Percentiles rank a stretch among this genome's conserved stretches.
Conservation (phyloP, 148 eudicot species). For the Vaccinium myrtillus region DNA sequence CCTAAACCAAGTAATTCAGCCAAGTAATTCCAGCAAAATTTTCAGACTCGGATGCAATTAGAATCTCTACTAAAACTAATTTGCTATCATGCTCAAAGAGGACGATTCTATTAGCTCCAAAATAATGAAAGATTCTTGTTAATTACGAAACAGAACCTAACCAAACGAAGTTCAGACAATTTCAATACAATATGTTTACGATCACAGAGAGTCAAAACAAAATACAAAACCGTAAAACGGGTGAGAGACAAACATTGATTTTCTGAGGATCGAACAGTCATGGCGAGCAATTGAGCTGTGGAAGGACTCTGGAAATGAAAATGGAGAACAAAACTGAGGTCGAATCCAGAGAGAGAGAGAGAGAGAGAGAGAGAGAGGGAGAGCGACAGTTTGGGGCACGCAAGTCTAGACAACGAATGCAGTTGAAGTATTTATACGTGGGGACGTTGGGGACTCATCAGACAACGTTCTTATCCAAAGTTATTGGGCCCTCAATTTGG, state of each 20-base stretch:
- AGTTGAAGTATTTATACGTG: too few relatives aligned
- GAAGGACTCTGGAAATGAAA: background rate
- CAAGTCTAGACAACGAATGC: background rate
- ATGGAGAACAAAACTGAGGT: background rate
- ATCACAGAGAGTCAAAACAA: background rate
- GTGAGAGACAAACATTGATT: slow-evolving; percentile 23
- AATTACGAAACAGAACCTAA: background rate
- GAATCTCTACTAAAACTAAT: background rate
- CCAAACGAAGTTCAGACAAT: background rate
- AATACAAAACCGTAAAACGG: background rate
- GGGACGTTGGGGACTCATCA: too few relatives aligned
- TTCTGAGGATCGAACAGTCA: slow-evolving; percentile 25
- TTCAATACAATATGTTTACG: background rate
- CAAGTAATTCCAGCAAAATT: background rate
- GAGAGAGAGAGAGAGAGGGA: background rate
- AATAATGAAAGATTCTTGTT: background rate
- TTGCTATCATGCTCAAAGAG: background rate
- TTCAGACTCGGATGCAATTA: background rate
- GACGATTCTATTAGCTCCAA: background rate
- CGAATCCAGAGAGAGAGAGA: background rate
- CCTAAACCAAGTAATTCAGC: background rate
- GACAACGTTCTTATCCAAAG: too few relatives aligned
- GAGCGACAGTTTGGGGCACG: background rate
- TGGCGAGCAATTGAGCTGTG: slow-evolving; percentile 16
- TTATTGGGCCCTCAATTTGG: too few relatives aligned